phyloP scores from a whole-genome alignment of 768 basidiomycete species.

The Chalciporus pseudorubinellus region DNA sequence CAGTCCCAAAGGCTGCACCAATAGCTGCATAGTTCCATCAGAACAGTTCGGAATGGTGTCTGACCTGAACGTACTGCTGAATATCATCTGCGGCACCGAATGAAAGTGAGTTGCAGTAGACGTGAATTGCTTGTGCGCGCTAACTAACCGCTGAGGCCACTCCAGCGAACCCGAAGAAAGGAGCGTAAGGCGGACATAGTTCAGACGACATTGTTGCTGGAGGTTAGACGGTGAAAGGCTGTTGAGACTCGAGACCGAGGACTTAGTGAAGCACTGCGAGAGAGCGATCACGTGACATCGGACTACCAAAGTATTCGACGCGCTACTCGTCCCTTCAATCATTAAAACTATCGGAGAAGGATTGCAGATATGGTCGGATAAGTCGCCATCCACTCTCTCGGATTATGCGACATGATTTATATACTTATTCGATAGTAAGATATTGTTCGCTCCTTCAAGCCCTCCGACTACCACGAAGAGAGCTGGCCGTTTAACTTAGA shows the following conservation, averaged over 20 bases:
- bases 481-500: slow-evolving; percentile 19
- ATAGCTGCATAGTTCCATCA: slow-evolving; percentile 51
- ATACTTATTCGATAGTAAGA: too few species aligned
- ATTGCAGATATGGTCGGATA: too few species aligned
- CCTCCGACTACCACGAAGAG: slow-evolving; percentile 12
- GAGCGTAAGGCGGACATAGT: slow-evolving; percentile 87
- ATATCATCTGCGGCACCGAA: slow-evolving; percentile 72
- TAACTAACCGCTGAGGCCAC: slow-evolving; percentile 84
- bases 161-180: slow-evolving; percentile 97
- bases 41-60: slow-evolving; percentile 2
- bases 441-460: too few species aligned
- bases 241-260: background rate
- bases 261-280: background rate
- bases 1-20: slow-evolving; percentile 94
- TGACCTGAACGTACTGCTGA: slow-evolving; percentile 74
- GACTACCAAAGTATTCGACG: too few species aligned
- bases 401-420: too few species aligned
- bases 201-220: slow-evolving; percentile 44
- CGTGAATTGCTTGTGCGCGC: background rate
- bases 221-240: background rate
- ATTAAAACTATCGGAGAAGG: too few species aligned
- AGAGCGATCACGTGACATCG: slow-evolving; percentile 12
- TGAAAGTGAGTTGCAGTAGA: slow-evolving; percentile 8
- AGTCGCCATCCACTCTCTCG: too few species aligned
- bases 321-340: too few species aligned